phyloP scores from a whole-genome alignment of 2,329 filamentous ascomycete species.

The Whalleya microplaca region DNA sequence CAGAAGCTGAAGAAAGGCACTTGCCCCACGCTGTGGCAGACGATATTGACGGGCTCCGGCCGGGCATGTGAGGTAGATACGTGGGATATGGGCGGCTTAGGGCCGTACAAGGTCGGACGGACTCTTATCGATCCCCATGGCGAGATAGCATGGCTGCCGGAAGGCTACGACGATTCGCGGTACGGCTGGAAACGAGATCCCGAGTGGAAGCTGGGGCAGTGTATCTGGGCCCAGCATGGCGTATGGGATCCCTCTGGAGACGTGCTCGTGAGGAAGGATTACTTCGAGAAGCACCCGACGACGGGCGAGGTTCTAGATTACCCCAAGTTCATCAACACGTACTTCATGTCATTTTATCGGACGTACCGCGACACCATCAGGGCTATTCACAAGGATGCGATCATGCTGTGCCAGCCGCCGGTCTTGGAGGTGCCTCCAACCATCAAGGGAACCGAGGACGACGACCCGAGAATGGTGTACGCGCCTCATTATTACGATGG shows the following conservation, averaged over 20 bases:
- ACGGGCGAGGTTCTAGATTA: constrained; percentile 79
- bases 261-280: constrained; percentile 78
- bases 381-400: constrained; percentile 74
- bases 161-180: constrained; percentile 79
- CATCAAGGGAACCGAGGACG: constrained; percentile 85
- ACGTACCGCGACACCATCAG: constrained; percentile 76
- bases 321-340: constrained; percentile 85
- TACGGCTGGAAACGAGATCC: constrained; percentile 91
- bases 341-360: constrained; percentile 86
- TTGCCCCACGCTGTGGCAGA: constrained; percentile 91
- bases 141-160: constrained; percentile 79
- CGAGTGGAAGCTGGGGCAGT: constrained; percentile 90
- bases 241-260: constrained; percentile 88
- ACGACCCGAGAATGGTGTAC: constrained; percentile 89
- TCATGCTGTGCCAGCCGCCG: constrained; percentile 89
- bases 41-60: constrained; percentile 88
- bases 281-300: constrained; percentile 79
- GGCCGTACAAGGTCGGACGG: constrained; percentile 86
- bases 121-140: constrained; percentile 87
- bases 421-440: constrained; percentile 88
- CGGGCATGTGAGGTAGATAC: constrained; percentile 86
- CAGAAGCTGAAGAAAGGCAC: constrained; percentile 93
- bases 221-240: constrained; percentile 95
- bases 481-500: constrained; percentile 97
- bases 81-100: constrained; percentile 92